Evolutionary conservation across 208 protist genomes (phyloP).

Genomic region (Spongospora subterranea): DNA sequence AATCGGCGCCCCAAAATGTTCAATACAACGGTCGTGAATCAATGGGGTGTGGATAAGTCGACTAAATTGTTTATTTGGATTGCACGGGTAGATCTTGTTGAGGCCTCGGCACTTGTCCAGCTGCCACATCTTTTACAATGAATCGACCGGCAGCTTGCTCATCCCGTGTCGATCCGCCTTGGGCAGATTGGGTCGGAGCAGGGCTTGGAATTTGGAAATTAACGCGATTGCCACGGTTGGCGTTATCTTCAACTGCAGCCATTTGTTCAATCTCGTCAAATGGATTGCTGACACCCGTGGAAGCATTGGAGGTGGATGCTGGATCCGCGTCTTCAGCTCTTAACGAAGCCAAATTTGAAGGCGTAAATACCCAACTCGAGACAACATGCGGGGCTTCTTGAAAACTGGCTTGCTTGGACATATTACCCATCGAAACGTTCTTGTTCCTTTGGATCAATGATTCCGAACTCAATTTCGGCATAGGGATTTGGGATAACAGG

Average conservation of each 20-base stretch:
- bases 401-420: background rate
- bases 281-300: background rate
- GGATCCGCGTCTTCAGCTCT: background rate
- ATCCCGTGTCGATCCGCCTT: background rate
- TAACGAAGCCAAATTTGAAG: background rate
- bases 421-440: background rate
- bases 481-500: slow-evolving; percentile 24
- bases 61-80: background rate
- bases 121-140: background rate
- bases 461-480: slow-evolving; percentile 48
- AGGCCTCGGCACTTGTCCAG: background rate
- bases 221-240: background rate
- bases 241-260: background rate
- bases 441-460: background rate
- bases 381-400: background rate
- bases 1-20: background rate
- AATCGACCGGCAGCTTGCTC: background rate
- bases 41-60: background rate
- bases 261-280: slow-evolving; percentile 35
- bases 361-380: slow-evolving; percentile 1
- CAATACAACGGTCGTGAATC: background rate
- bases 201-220: background rate
- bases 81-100: too few relatives aligned
- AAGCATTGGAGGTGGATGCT: background rate
- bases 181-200: background rate